A percentile compares a stretch with the other conserved stretches of the same genome.
phyloP scores from a whole-genome alignment of 2,329 filamentous ascomycete species.

The Diaporthe citriasiana region DNA sequence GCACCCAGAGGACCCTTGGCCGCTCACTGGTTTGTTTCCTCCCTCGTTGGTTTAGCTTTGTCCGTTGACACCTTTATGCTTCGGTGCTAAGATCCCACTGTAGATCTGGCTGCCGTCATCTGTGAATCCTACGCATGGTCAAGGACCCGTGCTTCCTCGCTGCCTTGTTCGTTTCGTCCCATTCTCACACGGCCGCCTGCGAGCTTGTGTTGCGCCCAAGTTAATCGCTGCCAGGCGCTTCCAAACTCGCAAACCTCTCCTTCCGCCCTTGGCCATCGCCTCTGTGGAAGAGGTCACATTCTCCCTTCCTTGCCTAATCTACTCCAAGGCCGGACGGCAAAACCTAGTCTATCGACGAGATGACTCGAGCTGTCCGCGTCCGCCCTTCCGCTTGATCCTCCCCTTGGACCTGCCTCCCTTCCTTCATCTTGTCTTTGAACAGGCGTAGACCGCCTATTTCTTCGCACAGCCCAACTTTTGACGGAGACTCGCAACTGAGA shows the following conservation, averaged over 20 bases:
- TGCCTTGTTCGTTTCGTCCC: slow-evolving; percentile 14
- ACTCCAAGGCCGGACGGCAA: slow-evolving; percentile 11
- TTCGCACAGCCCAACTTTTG: background rate
- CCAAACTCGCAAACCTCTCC: background rate
- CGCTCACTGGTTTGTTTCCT: slow-evolving; percentile 33
- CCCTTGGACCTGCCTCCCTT: background rate
- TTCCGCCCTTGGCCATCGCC: background rate
- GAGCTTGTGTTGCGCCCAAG: background rate
- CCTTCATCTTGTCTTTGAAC: background rate
- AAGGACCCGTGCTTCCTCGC: background rate
- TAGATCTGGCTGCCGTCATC: slow-evolving; percentile 27
- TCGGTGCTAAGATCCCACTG: background rate
- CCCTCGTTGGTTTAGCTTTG: slow-evolving; percentile 26
- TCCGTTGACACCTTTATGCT: slow-evolving; percentile 23
- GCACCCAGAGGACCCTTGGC: slow-evolving; percentile 20
- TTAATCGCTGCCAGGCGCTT: background rate
- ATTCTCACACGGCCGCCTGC: background rate
- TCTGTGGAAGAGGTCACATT: slow-evolving; percentile 20
- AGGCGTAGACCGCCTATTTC: slow-evolving; percentile 27
- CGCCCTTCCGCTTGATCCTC: background rate
- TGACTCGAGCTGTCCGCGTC: slow-evolving; percentile 27
- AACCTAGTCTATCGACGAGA: slow-evolving; percentile 22
- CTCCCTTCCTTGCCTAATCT: background rate
- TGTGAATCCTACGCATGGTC: slow-evolving; percentile 24
- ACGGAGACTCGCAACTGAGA: background rate